Base-by-base conservation (phyloP, 1,284 basidiomycete genomes). In the Rhodotorula sp. region DNA sequence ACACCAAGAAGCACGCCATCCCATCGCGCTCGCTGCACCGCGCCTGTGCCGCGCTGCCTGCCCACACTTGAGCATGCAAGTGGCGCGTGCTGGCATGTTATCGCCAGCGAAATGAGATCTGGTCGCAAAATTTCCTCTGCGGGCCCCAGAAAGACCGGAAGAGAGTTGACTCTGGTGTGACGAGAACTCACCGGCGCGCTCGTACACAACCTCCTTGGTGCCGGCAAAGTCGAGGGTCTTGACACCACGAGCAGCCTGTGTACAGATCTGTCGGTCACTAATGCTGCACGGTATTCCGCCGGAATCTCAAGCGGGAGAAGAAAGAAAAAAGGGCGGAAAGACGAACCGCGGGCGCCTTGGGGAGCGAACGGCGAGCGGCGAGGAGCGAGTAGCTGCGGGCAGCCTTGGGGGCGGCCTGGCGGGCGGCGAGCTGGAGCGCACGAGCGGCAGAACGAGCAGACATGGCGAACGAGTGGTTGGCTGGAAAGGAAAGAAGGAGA, bases 151-250 rank as follows among this genome's bases (percentile, higher is more conserved):
- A 16, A 28, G 18, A 6, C 26, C 54, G 12, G 12, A 38, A 7
- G 38, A 38, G 60, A 31, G 48, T 63, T 56, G 52, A 63, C 54
- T 56, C 54, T 59, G 43, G 58, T 8, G 12, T 45, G n/a, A n/a
- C 18, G 23, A 19, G 23, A 58, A 62, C 73, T 56, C 43, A 72
- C 73, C 71, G 31, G 72, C 55, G 15, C 72, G 73, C 87, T 99
- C 95, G 83, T 97, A 99, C 68, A 99, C 94, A 78, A 87, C 87
- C 85, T 99, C 95, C 63, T 95, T 89, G 75, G 90, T 90, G 77
- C 95, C 94, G 77, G 95, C 93, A 84, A 99, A 99, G 86, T 98
- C 91, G 80, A 99, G 90, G 70, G 95, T 97, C 86, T 98, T 97
- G 81, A 98, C 82, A 76, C 95, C 95, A 43, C 78, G 74, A 58